Evolutionary conservation across 2,329 filamentous ascomycete species (phyloP), one percentile per base, ranked within the genome.

Genomic region (Fusarium anthophilum): DNA sequence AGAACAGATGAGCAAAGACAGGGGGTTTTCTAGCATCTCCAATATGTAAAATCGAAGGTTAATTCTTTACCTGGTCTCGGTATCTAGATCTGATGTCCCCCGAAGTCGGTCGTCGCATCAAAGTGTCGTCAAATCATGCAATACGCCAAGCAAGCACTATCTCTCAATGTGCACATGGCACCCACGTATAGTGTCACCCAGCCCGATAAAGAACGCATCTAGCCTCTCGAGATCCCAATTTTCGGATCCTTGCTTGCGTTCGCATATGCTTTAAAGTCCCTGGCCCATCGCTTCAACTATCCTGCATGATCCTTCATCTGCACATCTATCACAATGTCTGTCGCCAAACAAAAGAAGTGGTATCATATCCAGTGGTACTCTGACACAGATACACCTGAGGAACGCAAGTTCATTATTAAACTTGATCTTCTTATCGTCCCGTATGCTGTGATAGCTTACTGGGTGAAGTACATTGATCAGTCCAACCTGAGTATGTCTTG

Each of bases 351-450:
- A 59, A 57, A 69, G 54, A 69, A 69, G 64, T 69, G 66, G 66
- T 69, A 69, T 39, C 64, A 69, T 4, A 56, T 67, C n/a, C 45
- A 57, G 37, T 75, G 72, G 72, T 70, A 63, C 7, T 63, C 62
- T 13, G 63, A 69, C 47, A 62, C 51, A 26, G 68, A 75, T 45
- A 60, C 66, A 1, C 58, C 63, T 2, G 53, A 72, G 4, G 72
- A 75, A 2, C 64, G 72, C 26, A 74, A 74, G 48, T 65, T 75
- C 13, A 72, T 75, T 22, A 59, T 54, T 79, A 88, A 87, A 57
- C 87, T 86, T 74, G 91, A 91, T 51, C 86, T 88, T 59, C 87
- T 87, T 79, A 88, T 87, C 50, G 77, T 79, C 11, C 76, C 77
- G 5, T 78, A 78, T 41, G 70, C 75, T 5, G 66, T 78, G 7